Evolutionary conservation across 371 early-diverging fungal genomes (phyloP), one percentile per base, ranked within the genome.

Genomic region (Mortierella sp.): DNA sequence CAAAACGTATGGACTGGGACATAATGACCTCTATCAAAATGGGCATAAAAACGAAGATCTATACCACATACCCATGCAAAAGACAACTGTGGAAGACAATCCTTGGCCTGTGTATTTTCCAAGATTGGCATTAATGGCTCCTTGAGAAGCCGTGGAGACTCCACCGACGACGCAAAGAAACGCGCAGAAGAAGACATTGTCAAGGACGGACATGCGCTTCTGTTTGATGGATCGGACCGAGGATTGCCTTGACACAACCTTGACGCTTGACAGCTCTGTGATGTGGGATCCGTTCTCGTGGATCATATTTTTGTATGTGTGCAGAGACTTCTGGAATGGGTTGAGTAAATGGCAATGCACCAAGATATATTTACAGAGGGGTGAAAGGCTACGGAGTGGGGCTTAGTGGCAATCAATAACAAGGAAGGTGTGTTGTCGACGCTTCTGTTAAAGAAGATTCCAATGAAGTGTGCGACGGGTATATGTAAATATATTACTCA

Each of bases 211-310:
- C 59, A 70, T 62, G 26, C 24, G 14, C 42, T 51, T 46, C 23
- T 55, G 70, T 37, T 69, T 61, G 70, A 69, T 69, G 32, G 61
- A 61, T 7, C 70, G 70, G 43, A 69, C 56, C 34, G 70, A 69
- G 26, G 70, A 26, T 47, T 61, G 70, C 28, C 62, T 50, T 11
- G 70, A 69, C 8, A 69, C 42, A 26, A 62, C 62, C 46, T 56
- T 62, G 51, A 69, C 56, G 50, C 50, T 54, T 1, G 62, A 46
- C 44, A 62, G 56, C 6, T 69, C 70, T 26, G 56, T 46, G 58
- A 34, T 57, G 9, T 69, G 56, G 3, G 70, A 56, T 48, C 46
- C 63, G 28, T 50, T 69, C n/a, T 57, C 59, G 59, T 58, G 53
- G 41, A 31, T 46, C 37, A 60, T 54, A 6, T 43, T 37, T 37